Conservation (phyloP, 331 rosid genomes). For the Saraca asoca region DNA sequence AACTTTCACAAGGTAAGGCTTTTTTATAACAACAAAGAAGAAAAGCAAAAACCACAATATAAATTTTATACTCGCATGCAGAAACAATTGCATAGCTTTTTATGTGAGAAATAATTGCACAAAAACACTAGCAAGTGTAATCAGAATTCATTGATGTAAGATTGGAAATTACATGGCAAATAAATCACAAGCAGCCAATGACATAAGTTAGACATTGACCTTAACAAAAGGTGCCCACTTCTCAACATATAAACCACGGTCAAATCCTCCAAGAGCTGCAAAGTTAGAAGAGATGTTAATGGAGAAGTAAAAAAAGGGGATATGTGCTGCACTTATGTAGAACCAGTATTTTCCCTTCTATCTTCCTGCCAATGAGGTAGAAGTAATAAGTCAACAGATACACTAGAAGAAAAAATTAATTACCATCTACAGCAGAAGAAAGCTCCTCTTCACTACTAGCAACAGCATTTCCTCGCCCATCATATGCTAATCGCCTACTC, state of each 20-base stretch:
- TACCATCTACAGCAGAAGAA: conserved; percentile 69
- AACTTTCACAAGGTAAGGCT: neutral
- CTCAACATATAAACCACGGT: conserved; percentile 80
- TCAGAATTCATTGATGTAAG: neutral
- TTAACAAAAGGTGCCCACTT: conserved; percentile 93
- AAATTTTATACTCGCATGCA: neutral
- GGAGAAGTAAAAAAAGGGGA: neutral
- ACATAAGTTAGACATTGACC: conserved; percentile 46
- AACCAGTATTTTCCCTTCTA: neutral
- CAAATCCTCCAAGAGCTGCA: conserved; percentile 88
- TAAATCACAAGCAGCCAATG: conserved; percentile 10
- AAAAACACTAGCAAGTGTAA: conserved; percentile 25
- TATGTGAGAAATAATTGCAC: conserved; percentile 1
- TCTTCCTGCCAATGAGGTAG: too few relatives aligned
- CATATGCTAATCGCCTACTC: conserved; percentile 92
- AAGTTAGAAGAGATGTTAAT: conserved; percentile 12
- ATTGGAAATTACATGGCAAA: neutral
- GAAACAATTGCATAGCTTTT: neutral
- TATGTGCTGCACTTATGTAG: neutral
- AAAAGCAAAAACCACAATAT: neutral
- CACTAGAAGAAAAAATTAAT: conserved; percentile 12
- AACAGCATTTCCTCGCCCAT: conserved; percentile 97
- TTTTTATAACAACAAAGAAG: neutral
- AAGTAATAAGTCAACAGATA: neutral
- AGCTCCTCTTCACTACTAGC: conserved; percentile 71